phyloP scores from a whole-genome alignment of 2,329 filamentous ascomycete species.

The Aspergillus quadrilineatus region DNA sequence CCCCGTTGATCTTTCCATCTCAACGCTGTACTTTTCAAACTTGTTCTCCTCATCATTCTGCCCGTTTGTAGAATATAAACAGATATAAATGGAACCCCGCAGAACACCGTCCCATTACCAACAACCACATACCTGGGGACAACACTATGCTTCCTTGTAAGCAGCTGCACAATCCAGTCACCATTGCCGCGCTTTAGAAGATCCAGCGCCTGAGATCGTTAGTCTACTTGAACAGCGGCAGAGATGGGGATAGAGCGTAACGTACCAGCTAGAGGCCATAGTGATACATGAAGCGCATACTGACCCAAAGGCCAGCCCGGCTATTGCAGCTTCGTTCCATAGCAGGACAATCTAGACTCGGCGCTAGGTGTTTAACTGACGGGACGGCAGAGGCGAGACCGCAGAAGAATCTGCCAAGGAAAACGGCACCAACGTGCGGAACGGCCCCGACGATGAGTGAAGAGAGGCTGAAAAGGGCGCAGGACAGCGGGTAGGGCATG shows the following conservation, averaged over 20 bases:
- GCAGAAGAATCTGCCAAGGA: slow-evolving; percentile 8
- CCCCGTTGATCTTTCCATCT: not conserved
- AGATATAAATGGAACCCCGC: slow-evolving; percentile 15
- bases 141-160: slow-evolving; percentile 8
- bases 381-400: slow-evolving; percentile 11
- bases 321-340: slow-evolving; percentile 1
- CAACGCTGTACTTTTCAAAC: slow-evolving; percentile 32
- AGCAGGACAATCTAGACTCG: slow-evolving; percentile 10
- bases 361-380: slow-evolving; percentile 5
- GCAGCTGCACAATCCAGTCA: slow-evolving; percentile 4
- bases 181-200: slow-evolving; percentile 12
- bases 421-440: slow-evolving; percentile 2
- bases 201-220: slow-evolving; percentile 8
- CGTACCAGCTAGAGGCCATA: not conserved
- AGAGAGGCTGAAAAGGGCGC: not conserved
- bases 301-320: slow-evolving; percentile 5
- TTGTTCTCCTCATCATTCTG: slow-evolving; percentile 14
- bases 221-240: not conserved
- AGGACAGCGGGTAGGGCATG: slow-evolving; percentile 10
- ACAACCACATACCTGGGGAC: slow-evolving; percentile 14
- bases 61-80: slow-evolving; percentile 4
- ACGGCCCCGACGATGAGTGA: slow-evolving; percentile 6
- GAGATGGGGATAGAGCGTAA: too few relatives aligned
- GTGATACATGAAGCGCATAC: slow-evolving; percentile 6
- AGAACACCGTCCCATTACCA: slow-evolving; percentile 19